Evolutionary conservation across 192 early-diverging fungal species (phyloP).

Genomic region (Mortierella alpina): DNA sequence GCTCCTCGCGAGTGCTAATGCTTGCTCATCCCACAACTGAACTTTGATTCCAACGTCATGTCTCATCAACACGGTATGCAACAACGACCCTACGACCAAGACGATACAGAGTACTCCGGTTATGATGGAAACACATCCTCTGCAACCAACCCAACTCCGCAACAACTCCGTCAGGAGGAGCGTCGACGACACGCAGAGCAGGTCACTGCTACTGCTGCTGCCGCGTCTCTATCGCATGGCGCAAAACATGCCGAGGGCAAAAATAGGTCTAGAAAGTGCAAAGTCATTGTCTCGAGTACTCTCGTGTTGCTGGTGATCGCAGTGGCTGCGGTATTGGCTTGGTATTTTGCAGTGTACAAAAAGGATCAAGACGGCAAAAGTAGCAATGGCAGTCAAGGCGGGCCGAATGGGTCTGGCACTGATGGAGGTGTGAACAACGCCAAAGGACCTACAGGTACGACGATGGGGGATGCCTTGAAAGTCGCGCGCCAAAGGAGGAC

Average conservation of each 20-base stretch:
- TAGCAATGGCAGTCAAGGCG: not conserved
- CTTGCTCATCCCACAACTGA: not conserved
- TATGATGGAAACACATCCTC: not conserved
- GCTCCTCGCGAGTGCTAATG: no score
- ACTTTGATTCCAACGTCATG: not conserved
- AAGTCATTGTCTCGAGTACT: slow-evolving; percentile 11
- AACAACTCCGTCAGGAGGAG: slow-evolving; percentile 27
- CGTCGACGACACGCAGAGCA: slow-evolving; percentile 22
- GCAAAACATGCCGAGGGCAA: not conserved
- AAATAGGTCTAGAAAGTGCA: slow-evolving; percentile 23
- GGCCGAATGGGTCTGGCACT: not conserved
- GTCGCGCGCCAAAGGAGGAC: no score
- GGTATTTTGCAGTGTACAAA: slow-evolving; percentile 43
- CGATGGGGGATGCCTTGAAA: not conserved
- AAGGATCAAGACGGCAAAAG: slow-evolving; percentile 19
- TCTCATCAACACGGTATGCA: not conserved
- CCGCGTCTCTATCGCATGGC: slow-evolving; percentile 4
- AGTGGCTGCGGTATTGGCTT: slow-evolving; percentile 19
- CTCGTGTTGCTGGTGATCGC: slow-evolving; percentile 13
- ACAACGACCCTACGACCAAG: not conserved
- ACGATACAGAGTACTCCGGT: not conserved
- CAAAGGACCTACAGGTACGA: slow-evolving; percentile 8
- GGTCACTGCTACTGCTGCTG: slow-evolving; percentile 8
- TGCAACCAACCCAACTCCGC: slow-evolving; percentile 15
- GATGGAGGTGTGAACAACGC: not conserved